These are phyloP conservation scores for Dictyostelium discoideum DNA, from an alignment of 78 protist species.

Conservation along the genomic window DNA sequence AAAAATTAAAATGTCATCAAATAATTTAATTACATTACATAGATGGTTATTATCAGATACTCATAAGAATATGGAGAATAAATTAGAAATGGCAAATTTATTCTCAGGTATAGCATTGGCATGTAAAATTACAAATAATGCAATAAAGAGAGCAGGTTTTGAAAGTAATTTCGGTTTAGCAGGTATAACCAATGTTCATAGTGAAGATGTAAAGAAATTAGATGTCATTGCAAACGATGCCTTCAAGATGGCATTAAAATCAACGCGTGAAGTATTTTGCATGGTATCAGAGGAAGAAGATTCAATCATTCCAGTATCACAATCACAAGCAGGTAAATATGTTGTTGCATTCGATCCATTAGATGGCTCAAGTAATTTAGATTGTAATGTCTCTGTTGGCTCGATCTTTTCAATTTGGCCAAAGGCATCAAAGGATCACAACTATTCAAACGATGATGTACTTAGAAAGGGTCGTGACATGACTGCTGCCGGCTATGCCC, in stretches of 20 bases:
- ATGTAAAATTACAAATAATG: conserved; percentile 70
- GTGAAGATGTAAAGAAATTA: conserved; percentile 81
- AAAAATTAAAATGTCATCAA: conserved; percentile 35
- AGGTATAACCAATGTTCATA: conserved; percentile 76
- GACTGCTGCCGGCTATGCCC: conserved; percentile 86
- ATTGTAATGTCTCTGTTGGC: conserved; percentile 89
- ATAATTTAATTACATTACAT: conserved; percentile 51
- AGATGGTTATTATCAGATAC: conserved; percentile 63
- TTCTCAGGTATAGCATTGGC: conserved; percentile 72
- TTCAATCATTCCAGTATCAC: conserved; percentile 48
- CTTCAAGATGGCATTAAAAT: conserved; percentile 53
- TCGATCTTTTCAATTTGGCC: conserved; percentile 93
- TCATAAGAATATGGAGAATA: not conserved
- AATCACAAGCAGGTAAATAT: conserved; percentile 38
- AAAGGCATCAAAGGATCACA: conserved; percentile 15
- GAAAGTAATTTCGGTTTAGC: conserved; percentile 77
- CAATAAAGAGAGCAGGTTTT: conserved; percentile 83
- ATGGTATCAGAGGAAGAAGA: conserved; percentile 85
- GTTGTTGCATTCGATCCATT: conserved; percentile 90
- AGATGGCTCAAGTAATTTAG: conserved; percentile 90
- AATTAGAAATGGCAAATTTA: conserved; percentile 51
- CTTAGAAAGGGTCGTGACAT: conserved; percentile 80
- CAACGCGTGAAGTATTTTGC: conserved; percentile 65
- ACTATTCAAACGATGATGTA: conserved; percentile 28
- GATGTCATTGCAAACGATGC: conserved; percentile 84